phyloP scores from a whole-genome alignment of 345 rosid genomes.

The Eucalyptus sideroxylon region DNA sequence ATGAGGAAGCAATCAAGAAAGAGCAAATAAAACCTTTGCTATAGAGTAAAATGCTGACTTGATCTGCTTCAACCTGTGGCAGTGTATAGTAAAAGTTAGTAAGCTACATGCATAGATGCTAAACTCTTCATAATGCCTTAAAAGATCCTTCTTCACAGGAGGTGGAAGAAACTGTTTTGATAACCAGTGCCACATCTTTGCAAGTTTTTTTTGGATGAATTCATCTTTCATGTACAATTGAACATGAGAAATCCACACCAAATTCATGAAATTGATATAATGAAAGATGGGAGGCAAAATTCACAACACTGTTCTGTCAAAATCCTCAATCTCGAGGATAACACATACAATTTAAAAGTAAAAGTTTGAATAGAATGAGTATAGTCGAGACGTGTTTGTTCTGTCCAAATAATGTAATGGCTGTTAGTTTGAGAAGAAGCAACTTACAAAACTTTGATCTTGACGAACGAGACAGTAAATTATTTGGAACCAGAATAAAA shows the following conservation, averaged over 20 bases:
- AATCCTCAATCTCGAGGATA: not conserved
- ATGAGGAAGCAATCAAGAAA: not conserved
- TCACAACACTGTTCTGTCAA: not conserved
- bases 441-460: not conserved
- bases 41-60: conserved; percentile 88
- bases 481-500: not conserved
- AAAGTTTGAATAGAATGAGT: not conserved
- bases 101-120: not conserved
- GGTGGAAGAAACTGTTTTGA: not conserved
- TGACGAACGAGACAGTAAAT: not conserved
- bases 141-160: not conserved
- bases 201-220: not conserved
- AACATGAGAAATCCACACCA: not conserved
- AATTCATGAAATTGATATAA: not conserved
- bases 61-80: conserved; percentile 74
- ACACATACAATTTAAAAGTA: not conserved
- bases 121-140: not conserved
- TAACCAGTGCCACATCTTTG: not conserved
- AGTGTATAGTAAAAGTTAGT: not conserved
- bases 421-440: not conserved
- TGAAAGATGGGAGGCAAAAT: not conserved
- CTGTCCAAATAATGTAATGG: not conserved
- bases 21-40: conserved; percentile 31
- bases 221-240: not conserved
- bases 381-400: not conserved